phyloP scores from a whole-genome alignment of 106 monocot species.

The Dendrobium chrysotoxum region DNA sequence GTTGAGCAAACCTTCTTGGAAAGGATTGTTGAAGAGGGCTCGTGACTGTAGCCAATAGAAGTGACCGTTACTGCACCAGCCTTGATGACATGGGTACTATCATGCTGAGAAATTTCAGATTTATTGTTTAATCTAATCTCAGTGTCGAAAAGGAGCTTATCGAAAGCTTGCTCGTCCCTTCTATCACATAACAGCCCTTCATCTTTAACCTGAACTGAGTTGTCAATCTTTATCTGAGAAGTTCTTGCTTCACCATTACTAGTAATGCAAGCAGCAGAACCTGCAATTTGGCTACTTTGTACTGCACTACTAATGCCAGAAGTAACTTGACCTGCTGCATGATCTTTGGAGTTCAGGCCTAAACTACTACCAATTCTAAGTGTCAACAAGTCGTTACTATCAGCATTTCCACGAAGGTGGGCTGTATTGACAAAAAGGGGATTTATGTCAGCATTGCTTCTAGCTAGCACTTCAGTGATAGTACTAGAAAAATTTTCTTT shows the following conservation, averaged over 20 bases:
- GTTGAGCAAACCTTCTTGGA: conserved; percentile 11
- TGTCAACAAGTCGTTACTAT: conserved; percentile 3
- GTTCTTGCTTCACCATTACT: conserved; percentile 12
- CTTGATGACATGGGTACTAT: conserved; percentile 18
- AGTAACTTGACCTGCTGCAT: conserved; percentile 5
- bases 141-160: conserved; percentile 5
- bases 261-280: conserved; percentile 15
- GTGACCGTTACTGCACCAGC: neutral
- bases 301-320: neutral
- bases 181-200: conserved; percentile 22
- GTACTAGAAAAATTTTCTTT: conserved; percentile 15
- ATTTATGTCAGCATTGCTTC: conserved; percentile 12
- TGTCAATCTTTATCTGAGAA: conserved; percentile 12
- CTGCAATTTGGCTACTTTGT: conserved; percentile 17
- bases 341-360: conserved; percentile 17
- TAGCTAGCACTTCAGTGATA: conserved; percentile 7
- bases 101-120: conserved; percentile 15
- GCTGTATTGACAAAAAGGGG: neutral
- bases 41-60: conserved; percentile 12
- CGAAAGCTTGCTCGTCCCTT: conserved; percentile 8
- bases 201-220: conserved; percentile 34
- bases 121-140: conserved; percentile 3
- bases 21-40: conserved; percentile 11
- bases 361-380: neutral
- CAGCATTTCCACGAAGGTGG: conserved; percentile 11